These are phyloP conservation scores for Saccharomyces pastorianus DNA, from an alignment of 1,139 yeast genomes.

Conservation along the genomic window DNA sequence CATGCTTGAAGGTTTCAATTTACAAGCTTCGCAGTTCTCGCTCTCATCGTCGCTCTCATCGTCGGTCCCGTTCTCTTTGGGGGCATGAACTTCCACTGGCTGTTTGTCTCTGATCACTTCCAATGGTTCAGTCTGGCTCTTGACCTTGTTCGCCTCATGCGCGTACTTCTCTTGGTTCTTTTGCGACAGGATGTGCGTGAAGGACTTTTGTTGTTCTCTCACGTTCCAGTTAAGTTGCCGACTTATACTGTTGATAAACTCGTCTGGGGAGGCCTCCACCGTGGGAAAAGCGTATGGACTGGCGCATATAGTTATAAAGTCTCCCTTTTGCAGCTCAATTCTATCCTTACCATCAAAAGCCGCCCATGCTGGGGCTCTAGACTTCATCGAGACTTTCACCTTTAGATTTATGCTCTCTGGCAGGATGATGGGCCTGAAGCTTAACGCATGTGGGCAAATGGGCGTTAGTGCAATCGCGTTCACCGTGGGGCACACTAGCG, in stretches of 20 bases:
- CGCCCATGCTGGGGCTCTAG: conserved; percentile 80
- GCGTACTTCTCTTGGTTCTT: conserved; percentile 35
- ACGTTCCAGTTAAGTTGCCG: conserved; percentile 82
- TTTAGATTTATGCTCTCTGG: conserved; percentile 80
- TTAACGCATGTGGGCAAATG: conserved; percentile 83
- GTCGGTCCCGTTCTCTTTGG: not conserved
- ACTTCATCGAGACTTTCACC: conserved; percentile 60
- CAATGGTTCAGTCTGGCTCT: conserved; percentile 1
- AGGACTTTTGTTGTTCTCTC: conserved; percentile 74
- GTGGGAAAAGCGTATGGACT: conserved; percentile 84
- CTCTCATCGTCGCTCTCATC: not conserved
- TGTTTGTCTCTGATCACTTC: not conserved
- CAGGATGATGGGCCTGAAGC: conserved; percentile 76
- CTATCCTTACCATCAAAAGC: conserved; percentile 81
- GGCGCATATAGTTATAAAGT: conserved; percentile 69
- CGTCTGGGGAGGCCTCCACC: conserved; percentile 63
- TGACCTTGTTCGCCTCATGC: conserved; percentile 2
- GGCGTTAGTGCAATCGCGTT: conserved; percentile 87
- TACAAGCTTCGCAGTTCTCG: not conserved
- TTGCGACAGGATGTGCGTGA: conserved; percentile 44
- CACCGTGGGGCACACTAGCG: conserved; percentile 82
- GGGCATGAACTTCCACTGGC: not conserved
- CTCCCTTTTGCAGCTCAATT: conserved; percentile 62
- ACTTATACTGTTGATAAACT: conserved; percentile 76
- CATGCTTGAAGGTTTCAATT: not conserved